These are phyloP conservation scores for Chaetomiaceae sp. DNA, from an alignment of 2,329 filamentous ascomycete species.

Conservation along the genomic window DNA sequence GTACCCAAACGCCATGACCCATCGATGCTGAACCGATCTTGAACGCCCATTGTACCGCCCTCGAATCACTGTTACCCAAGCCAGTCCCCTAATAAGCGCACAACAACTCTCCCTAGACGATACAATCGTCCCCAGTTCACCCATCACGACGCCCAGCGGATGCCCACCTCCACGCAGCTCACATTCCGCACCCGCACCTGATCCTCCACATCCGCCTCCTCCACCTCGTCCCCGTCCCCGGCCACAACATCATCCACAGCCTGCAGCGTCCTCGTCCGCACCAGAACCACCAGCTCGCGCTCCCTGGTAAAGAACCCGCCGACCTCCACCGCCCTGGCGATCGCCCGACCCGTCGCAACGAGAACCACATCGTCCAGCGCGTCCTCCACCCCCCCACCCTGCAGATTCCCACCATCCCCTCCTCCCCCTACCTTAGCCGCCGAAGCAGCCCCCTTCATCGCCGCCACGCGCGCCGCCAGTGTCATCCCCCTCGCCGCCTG, in stretches of 20 bases:
- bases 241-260: slow-evolving; percentile 60
- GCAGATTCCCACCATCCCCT: slow-evolving; percentile 20
- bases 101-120: not conserved
- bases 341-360: slow-evolving; percentile 60
- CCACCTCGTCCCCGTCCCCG: slow-evolving; percentile 23
- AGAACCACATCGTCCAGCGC: slow-evolving; percentile 47
- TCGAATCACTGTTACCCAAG: not conserved
- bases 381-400: slow-evolving; percentile 25
- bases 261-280: slow-evolving; percentile 58
- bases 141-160: slow-evolving; percentile 27
- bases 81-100: not conserved
- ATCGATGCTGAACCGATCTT: too few relatives aligned
- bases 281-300: slow-evolving; percentile 49
- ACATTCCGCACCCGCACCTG: slow-evolving; percentile 38
- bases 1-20: not conserved
- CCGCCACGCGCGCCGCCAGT: slow-evolving; percentile 40
- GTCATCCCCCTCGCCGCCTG: slow-evolving; percentile 38
- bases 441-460: slow-evolving; percentile 22
- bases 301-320: slow-evolving; percentile 60
- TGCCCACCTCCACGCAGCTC: slow-evolving; percentile 45
- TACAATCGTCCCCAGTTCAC: not conserved
- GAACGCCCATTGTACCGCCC: too few relatives aligned
- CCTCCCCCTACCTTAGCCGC: too few relatives aligned
- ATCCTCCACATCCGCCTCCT: slow-evolving; percentile 20
- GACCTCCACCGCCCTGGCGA: slow-evolving; percentile 56